Conservation (phyloP, 305 asterid species). For the Caryopteris hybrid region DNA sequence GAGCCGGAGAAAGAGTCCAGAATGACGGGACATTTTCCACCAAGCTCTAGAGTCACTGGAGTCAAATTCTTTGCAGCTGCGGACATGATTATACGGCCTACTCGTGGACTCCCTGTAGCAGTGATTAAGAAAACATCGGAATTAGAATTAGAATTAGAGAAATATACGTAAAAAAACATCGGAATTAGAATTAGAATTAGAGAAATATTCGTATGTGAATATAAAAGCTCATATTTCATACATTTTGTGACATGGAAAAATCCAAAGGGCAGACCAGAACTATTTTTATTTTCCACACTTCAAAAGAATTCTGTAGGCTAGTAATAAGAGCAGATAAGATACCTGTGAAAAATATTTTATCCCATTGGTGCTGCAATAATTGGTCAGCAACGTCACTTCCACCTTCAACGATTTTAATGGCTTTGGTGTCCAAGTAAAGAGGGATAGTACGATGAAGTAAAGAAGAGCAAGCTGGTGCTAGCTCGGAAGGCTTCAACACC, state of each 20-base stretch:
- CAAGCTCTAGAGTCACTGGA: conserved; percentile 89
- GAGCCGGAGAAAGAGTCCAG: conserved; percentile 55
- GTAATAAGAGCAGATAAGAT: not conserved
- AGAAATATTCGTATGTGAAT: too few species aligned
- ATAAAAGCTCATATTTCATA: too few species aligned
- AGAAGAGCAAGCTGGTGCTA: conserved; percentile 78
- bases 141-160: too few species aligned
- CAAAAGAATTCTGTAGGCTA: not conserved
- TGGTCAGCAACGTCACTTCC: conserved; percentile 54
- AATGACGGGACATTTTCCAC: conserved; percentile 89
- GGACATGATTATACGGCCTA: conserved; percentile 67
- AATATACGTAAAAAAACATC: too few species aligned
- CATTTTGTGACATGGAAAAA: too few species aligned
- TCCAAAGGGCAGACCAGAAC: not conserved
- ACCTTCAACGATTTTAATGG: conserved; percentile 73
- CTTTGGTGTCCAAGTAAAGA: conserved; percentile 64
- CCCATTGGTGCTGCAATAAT: conserved; percentile 75
- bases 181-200: too few species aligned
- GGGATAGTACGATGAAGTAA: conserved; percentile 49
- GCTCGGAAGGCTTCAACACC: conserved; percentile 75
- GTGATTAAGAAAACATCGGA: too few species aligned
- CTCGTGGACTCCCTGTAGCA: conserved; percentile 71
- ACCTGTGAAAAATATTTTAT: conserved; percentile 96
- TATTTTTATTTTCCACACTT: not conserved
- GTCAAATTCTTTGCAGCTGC: conserved; percentile 94